Base-by-base conservation (phyloP, 805 yeast species). In the Ogataea pilisensis region DNA sequence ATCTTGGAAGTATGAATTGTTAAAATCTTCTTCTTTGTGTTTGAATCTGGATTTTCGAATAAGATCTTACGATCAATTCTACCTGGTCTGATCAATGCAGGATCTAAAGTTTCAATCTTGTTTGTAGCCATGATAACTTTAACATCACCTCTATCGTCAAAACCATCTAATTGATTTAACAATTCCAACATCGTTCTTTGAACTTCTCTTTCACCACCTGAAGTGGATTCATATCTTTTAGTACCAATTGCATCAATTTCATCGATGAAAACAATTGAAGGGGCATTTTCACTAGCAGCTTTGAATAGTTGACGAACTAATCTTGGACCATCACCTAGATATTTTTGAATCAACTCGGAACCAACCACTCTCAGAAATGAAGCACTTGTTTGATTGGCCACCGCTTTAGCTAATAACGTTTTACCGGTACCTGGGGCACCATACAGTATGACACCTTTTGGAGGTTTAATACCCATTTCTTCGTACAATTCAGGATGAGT, bases 381-480 rank as follows among this genome's bases (percentile, higher is more conserved):
- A 2, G 98, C 98, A 48, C 93, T 82, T 1, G 99, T 93, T 60
- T 93, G 97, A 65, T 93, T 91, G 3, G 99, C 99, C 35, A 93
- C 99, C 0, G 99, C 99, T 64, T 90, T 91, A 12, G 98, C 98
- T 53, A 91, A 73, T 44, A 91, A 70, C 1, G 98, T 91, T 64
- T 91, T 91, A 55, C 98, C 98, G 3, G 98, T 91, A 65, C 98
- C 98, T 27, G 98, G 98, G 0, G 97, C 95, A 58, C 98, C 98
- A 61, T 91, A 91, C 43, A 91, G 72, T 54, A 91, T 90, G 38
- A 91, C 98, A 69, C 98, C 98, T 69, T 91, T 91, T 39, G 98
- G 98, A 11, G 97, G 98, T 59, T 90, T 89, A 57, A 91, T 91
- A 55, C 98, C 98, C 97, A 91, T 90, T 65, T 90, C 97, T 68